These are phyloP conservation scores for Hypoxylon trugodes DNA, from an alignment of 495 filamentous ascomycete genomes.

Conservation along the genomic window DNA sequence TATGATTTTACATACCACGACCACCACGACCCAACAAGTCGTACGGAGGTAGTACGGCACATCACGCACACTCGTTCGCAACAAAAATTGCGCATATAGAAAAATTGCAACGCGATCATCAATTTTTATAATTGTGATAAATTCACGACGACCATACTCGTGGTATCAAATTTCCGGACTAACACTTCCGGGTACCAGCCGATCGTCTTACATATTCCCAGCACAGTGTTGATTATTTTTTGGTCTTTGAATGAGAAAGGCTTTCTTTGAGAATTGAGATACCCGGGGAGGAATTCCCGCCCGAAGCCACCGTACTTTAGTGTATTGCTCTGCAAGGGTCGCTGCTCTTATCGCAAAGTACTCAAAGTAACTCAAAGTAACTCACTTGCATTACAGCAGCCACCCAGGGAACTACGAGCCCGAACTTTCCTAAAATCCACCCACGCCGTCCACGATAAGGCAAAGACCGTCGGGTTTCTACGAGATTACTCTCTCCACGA, in stretches of 20 bases:
- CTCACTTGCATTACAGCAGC: conserved; percentile 1
- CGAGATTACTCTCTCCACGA: conserved; percentile 34
- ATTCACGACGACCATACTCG: not conserved
- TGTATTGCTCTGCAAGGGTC: conserved; percentile 22
- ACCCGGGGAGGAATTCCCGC: conserved; percentile 18
- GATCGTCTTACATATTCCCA: no score
- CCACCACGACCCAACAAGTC: conserved; percentile 2
- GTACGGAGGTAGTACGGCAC: conserved; percentile 15
- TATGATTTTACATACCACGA: conserved; percentile 36
- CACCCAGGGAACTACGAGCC: conserved; percentile 1
- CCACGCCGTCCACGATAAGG: conserved; percentile 26
- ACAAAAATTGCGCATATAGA: conserved; percentile 9
- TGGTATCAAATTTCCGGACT: not conserved
- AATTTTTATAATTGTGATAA: not conserved
- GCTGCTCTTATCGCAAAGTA: conserved; percentile 34
- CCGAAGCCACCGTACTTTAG: conserved; percentile 6
- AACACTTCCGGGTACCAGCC: not conserved
- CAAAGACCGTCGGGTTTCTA: conserved; percentile 17
- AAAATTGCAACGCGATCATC: conserved; percentile 8
- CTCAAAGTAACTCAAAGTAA: conserved; percentile 1
- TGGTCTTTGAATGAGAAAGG: not conserved
- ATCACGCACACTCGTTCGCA: conserved; percentile 14
- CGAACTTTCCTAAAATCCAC: conserved; percentile 25
- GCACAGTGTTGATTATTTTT: conserved; percentile 21
- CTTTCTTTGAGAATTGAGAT: conserved; percentile 12